phyloP scores from a whole-genome alignment of 495 filamentous ascomycete species.

The Neurospora terricola region DNA sequence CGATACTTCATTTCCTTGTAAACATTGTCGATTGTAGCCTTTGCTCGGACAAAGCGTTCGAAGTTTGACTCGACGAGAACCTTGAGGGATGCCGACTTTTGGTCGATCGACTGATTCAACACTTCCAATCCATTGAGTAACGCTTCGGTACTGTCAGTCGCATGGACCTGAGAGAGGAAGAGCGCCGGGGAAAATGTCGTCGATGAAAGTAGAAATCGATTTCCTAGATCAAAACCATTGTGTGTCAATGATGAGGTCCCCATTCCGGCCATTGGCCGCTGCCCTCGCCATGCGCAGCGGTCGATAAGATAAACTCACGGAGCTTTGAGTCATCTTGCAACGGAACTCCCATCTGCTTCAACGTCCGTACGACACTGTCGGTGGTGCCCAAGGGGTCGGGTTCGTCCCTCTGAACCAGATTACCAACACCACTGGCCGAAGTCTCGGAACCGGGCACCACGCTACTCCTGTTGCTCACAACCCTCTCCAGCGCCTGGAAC shows the following conservation, averaged over 20 bases:
- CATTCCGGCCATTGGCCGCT: background rate
- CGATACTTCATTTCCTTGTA: slow-evolving; percentile 96
- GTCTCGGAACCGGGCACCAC: slow-evolving; percentile 58
- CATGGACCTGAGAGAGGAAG: slow-evolving; percentile 86
- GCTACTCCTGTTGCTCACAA: slow-evolving; percentile 54
- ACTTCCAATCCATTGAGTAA: slow-evolving; percentile 71
- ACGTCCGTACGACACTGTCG: slow-evolving; percentile 71
- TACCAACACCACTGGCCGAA: slow-evolving; percentile 57
- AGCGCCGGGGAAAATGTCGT: slow-evolving; percentile 89
- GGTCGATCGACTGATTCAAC: slow-evolving; percentile 82
- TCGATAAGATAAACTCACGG: slow-evolving; percentile 39
- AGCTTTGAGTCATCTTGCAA: slow-evolving; percentile 77
- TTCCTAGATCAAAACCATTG: slow-evolving; percentile 39
- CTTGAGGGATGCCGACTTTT: slow-evolving; percentile 92
- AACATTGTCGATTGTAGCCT: slow-evolving; percentile 94
- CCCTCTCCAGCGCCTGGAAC: slow-evolving; percentile 74
- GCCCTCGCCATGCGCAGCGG: background rate
- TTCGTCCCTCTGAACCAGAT: slow-evolving; percentile 77
- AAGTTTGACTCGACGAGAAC: slow-evolving; percentile 95
- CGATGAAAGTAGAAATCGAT: slow-evolving; percentile 87
- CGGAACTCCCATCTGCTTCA: slow-evolving; percentile 64
- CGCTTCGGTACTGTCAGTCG: slow-evolving; percentile 65
- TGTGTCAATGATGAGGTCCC: slow-evolving; percentile 1
- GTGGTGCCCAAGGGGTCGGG: slow-evolving; percentile 76
- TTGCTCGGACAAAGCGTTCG: slow-evolving; percentile 91